Base-by-base conservation (phyloP, 1,139 yeast species). In the Blastobotrys malaysiensis region DNA sequence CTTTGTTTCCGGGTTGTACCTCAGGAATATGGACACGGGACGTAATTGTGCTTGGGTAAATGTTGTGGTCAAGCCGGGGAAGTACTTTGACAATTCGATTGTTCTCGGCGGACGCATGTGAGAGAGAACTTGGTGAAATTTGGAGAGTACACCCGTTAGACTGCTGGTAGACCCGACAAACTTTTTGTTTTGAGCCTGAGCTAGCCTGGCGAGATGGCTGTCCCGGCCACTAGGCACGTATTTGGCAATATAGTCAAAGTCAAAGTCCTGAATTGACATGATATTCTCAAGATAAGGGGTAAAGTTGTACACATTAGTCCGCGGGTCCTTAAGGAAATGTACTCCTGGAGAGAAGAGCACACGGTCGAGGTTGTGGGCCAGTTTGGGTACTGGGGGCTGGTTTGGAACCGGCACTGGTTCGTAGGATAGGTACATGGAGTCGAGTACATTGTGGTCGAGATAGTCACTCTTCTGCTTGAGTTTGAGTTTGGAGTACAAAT, bases 91-190 rank as follows among this genome's bases (percentile, higher is more conserved):
- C 24, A 84, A 67, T 13, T 70, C 66, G 14, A 71, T 61, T 2
- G 78, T 68, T 52, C 77, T 76, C 1, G 79, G 76, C 1, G 77
- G 78, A 52, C 86, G 73, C 63, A 80, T 76, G 63, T 85, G 83
- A 26, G 95, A 81, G 11, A 93, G 65, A 19, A 84, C 66, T 57
- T 71, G 77, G 69, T 93, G 97, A 59, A 91, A 75, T 55, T 90
- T 96, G 11, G 83, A 76, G 52, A 93, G 75, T 0, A 85, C 72
- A 0, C 84, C 77, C 0, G 98, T 90, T 86, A 93, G 79, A 1
- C 97, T 86, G 20, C 96, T 87, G 0, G 98, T 90, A 0, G 97
- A 89, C 1, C 95, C 87, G 58, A 81, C 81, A 66, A 77, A 91
- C 55, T 74, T 76, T 22, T 75, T 71, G 16, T 70, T 65, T 21